Base-by-base conservation (phyloP, 768 basidiomycete genomes). In the Mycena chlorophos region DNA sequence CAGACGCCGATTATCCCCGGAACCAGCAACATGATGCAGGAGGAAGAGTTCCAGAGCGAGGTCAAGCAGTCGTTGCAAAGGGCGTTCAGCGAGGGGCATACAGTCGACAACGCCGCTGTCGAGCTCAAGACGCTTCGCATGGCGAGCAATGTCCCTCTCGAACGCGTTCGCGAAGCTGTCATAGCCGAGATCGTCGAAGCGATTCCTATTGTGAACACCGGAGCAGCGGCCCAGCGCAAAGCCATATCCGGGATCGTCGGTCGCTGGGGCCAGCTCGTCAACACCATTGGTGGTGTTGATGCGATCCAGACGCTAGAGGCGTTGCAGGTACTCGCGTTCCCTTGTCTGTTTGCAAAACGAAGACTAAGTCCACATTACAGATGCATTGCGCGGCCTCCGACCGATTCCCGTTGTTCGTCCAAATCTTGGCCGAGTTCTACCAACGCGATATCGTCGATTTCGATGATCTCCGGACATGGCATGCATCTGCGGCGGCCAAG, bases 91-190 rank as follows among this genome's bases (percentile, higher is more conserved):
- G 96, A 99, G 71, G 87, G 82, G 2, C 94, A 97, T 73, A 88
- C 87, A 12, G 87, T 96, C 43, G 93, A 96, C 63, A 94, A 97
- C 69, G 94, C 94, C 1, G 80, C 91, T 1, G 89, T 98, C 58
- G 96, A 98, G 68, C 80, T 98, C 56, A 94, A 96, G 75, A 97
- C 96, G 40, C 81, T 99, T 42, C 89, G 95, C 47, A 96, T 98
- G 92, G 93, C 94, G 30, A 91, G 88, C 65, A 98, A 98, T 65
- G 96, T 98, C 25, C 83, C 91, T 12, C 79, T 97, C 19, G 81
- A 80, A n/a, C 79, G 85, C 49, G 94, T 97, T 16, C 80, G 90
- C 49, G 89, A 94, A 70, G 89, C 89, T 16, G 91, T 98, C n/a
- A 78, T 98, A 31, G 80, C 80, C n/a, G 89, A 85, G 34, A 79